Percentiles rank a stretch among this genome's conserved stretches.
Conservation (phyloP, 2,329 filamentous ascomycete genomes). For the Beauveria australis region DNA sequence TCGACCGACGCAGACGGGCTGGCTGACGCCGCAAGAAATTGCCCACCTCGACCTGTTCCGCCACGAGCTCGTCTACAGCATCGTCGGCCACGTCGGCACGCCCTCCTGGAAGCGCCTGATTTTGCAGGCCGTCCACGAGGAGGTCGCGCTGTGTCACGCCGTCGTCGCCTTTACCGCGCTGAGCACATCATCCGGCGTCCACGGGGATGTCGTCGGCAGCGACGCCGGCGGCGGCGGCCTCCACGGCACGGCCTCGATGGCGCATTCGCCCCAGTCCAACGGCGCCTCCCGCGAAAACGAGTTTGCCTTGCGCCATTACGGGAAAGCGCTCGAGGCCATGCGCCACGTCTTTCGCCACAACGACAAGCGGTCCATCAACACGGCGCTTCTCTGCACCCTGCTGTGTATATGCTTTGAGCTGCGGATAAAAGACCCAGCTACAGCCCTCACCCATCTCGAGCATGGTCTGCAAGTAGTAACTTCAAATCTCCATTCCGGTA, state of each 20-base stretch:
- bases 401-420: slow-evolving; percentile 15
- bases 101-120: slow-evolving; percentile 12
- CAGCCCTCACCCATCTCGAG: slow-evolving; percentile 13
- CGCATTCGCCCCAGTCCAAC: background rate
- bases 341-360: slow-evolving; percentile 6
- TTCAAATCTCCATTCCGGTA: slow-evolving; percentile 10
- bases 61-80: slow-evolving; percentile 14
- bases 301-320: slow-evolving; percentile 12
- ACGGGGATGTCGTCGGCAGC: background rate
- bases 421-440: slow-evolving; percentile 6
- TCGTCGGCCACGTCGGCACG: slow-evolving; percentile 11
- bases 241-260: background rate
- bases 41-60: slow-evolving; percentile 12
- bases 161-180: slow-evolving; percentile 13
- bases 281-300: background rate
- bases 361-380: slow-evolving; percentile 9
- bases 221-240: background rate
- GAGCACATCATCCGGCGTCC: background rate
- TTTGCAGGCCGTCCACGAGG: slow-evolving; percentile 12
- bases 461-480: slow-evolving; percentile 10
- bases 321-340: slow-evolving; percentile 10
- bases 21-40: slow-evolving; percentile 5
- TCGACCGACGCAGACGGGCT: slow-evolving; percentile 10
- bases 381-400: slow-evolving; percentile 12
- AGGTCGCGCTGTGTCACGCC: slow-evolving; percentile 11